A percentile compares a stretch with the other conserved stretches of the same genome.
phyloP scores from a whole-genome alignment of 2,329 filamentous ascomycete genomes.

The Pyrenochaeta sp. region DNA sequence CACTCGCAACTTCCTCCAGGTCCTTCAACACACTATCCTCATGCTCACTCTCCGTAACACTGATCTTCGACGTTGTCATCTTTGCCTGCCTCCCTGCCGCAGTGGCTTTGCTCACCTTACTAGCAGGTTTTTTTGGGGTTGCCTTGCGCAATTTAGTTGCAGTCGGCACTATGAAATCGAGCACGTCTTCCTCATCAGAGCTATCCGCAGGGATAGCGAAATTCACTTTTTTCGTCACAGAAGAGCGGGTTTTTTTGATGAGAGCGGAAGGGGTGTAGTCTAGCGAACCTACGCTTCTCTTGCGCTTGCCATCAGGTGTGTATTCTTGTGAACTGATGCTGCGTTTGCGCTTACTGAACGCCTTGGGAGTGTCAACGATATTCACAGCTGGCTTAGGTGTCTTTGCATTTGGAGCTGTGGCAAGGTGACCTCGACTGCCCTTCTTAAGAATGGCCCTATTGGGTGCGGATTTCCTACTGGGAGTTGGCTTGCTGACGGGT shows the following conservation, averaged over 20 bases:
- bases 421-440: not conserved
- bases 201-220: not conserved
- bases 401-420: not conserved
- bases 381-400: not conserved
- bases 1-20: not conserved
- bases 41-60: not conserved
- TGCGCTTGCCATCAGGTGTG: conserved; percentile 4
- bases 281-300: not conserved
- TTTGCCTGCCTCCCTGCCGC: not conserved
- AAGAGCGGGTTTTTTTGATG: not conserved
- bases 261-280: not conserved
- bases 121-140: not conserved
- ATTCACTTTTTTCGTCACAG: not conserved
- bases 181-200: not conserved
- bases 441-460: not conserved
- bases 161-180: not conserved
- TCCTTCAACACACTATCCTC: not conserved
- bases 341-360: conserved; percentile 4
- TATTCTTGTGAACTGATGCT: not conserved
- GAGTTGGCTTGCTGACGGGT: not conserved
- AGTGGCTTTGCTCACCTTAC: not conserved
- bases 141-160: not conserved
- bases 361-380: not conserved
- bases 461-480: no score
- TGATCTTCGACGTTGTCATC: not conserved